These are phyloP conservation scores for Fusarium graminum DNA, from an alignment of 2,329 filamentous ascomycete genomes.

Conservation along the genomic window DNA sequence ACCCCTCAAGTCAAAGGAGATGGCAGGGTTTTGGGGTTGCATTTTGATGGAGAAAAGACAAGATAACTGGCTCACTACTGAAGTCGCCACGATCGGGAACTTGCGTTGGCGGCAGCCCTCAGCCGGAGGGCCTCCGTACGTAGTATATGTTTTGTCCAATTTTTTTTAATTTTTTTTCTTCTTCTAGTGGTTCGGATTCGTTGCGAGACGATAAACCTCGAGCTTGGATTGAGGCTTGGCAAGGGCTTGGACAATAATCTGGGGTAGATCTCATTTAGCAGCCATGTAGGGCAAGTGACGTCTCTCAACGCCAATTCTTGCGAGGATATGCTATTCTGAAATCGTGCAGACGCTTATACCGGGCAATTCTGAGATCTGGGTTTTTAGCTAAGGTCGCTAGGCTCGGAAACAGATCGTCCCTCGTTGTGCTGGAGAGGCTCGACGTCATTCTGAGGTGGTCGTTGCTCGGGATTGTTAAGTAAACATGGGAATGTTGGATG, in stretches of 20 bases:
- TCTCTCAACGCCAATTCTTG: slow-evolving; percentile 5
- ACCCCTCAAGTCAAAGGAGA: slow-evolving; percentile 11
- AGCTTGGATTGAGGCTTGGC: slow-evolving; percentile 19
- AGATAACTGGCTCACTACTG: slow-evolving; percentile 3
- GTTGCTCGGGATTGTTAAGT: slow-evolving; percentile 3
- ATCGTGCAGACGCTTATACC: slow-evolving; percentile 33
- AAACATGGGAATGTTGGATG: slow-evolving; percentile 35
- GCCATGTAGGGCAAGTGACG: slow-evolving; percentile 9
- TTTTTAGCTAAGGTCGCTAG: slow-evolving; percentile 19
- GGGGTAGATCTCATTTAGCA: slow-evolving; percentile 28
- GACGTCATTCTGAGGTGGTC: slow-evolving; percentile 30
- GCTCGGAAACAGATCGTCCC: slow-evolving; percentile 16
- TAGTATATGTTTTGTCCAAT: too few relatives aligned
- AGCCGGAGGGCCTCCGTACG: slow-evolving; percentile 6
- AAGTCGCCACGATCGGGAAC: slow-evolving; percentile 36
- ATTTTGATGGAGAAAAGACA: slow-evolving; percentile 13
- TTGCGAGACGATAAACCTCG: slow-evolving; percentile 23
- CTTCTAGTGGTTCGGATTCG: slow-evolving; percentile 19
- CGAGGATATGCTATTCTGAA: slow-evolving; percentile 14
- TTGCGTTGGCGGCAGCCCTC: slow-evolving; percentile 19
- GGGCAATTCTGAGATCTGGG: slow-evolving; percentile 20
- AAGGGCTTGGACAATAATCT: slow-evolving; percentile 17
- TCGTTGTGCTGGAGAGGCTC: background rate
- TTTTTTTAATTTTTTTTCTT: background rate
- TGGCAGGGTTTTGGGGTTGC: slow-evolving; percentile 8